Base-by-base conservation (phyloP, 805 yeast genomes). In the Saturnispora sekii region DNA sequence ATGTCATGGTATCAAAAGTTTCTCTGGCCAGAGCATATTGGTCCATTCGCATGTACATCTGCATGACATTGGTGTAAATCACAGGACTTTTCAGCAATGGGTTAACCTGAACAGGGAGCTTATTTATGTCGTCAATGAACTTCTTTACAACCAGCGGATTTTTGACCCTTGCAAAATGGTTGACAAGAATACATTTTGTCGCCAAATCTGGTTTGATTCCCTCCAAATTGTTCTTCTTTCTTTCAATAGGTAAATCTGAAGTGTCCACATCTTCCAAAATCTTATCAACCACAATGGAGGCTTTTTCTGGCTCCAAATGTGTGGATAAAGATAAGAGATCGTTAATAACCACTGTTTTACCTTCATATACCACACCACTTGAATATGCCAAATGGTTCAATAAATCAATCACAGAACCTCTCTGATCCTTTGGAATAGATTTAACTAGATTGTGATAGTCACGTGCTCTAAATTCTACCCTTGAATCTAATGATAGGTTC, bases 1-100 rank as follows among this genome's bases (percentile, higher is more conserved):
- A 90, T 58, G 87, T 90, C 88, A 93, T 79, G 49, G 86, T 77
- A 51, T 82, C 87, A 62, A 93, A 93, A 2, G 84, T 67, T 38
- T 78, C 78, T 45, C 74, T 73, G 0, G 95, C 95, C 49, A 81
- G 78, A 14, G 67, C 60, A 48, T 69, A 76, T 44, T 74, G 73
- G 46, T 57, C 65, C 42, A 69, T 56, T 44, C 75, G 69, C 6
- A 79, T 76, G 54, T 82, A 76, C 18, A 84, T 69, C 48, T 80
- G 79, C 35, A 85, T 56, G 6, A 82, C 68, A 35, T 76, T 74
- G 3, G 81, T 70, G 51, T 77, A 79, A 1, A 79, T 64, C 4
- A 59, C 55, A 4, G 66, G 53, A 1, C 51, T 41, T 12, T 40
- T 43, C 18, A 36, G 46, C 42, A 50, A 39, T 28, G 53, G 53